Conservation (phyloP, 345 rosid genomes). For the Hibiscus syriacus region DNA sequence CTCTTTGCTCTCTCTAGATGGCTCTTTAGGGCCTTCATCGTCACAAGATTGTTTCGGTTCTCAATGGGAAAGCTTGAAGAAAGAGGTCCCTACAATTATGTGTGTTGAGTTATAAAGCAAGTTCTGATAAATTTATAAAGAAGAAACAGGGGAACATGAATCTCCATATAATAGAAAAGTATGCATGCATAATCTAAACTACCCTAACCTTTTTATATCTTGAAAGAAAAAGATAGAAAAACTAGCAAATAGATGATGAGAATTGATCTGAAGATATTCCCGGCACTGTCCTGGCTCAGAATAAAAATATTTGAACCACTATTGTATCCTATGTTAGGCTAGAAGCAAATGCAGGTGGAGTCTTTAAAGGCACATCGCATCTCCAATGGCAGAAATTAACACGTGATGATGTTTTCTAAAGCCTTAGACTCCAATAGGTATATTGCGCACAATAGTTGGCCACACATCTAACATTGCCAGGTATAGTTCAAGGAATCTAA, state of each 20-base stretch:
- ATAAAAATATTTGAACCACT: background rate
- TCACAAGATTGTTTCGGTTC: slow-evolving; percentile 44
- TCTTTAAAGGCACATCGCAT: background rate
- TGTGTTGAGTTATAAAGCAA: background rate
- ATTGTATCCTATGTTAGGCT: background rate
- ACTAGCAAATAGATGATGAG: background rate
- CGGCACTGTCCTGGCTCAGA: background rate
- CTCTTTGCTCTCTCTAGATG: slow-evolving; percentile 62
- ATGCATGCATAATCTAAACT: no score
- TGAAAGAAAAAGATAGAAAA: no score
- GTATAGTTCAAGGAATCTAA: no score
- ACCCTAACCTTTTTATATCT: no score
- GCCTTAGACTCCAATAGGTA: no score
- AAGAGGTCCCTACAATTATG: slow-evolving; percentile 59
- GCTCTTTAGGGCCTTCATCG: slow-evolving; percentile 55
- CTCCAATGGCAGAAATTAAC: background rate
- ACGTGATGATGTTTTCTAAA: no score
- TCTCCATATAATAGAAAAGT: background rate
- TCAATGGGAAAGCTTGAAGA: slow-evolving; percentile 73
- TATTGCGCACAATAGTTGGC: no score
- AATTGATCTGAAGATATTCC: background rate
- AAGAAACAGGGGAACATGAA: background rate
- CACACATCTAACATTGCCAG: no score
- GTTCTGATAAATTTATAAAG: no score
- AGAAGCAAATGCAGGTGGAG: background rate